Evolutionary conservation across 2,329 filamentous ascomycete genomes (phyloP), one percentile per base, ranked within the genome.

Genomic region (Claviceps maximensis): DNA sequence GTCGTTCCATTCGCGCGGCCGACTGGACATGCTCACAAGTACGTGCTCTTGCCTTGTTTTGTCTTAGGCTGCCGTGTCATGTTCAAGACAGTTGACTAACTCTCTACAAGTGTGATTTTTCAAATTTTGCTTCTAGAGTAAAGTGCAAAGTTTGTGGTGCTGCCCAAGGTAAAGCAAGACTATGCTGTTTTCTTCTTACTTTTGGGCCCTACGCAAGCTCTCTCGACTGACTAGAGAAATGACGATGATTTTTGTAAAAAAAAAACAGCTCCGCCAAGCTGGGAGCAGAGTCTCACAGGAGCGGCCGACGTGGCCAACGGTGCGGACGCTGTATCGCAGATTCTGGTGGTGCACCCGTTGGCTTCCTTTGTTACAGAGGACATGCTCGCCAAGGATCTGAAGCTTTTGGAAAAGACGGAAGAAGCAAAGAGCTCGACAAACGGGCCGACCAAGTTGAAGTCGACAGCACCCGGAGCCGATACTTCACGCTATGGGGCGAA

Each of bases 291-390:
- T 47, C 62, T 77, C 5, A 76, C 74, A 21, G 74, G 74, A 31
- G 69, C 71, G 51, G 73, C 72, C 19, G 75, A 78, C 60, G 71
- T 73, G 29, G 70, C 71, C 19, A 74, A 77, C 59, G 72, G 73
- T 25, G 69, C 72, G 50, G 67, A 83, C 54, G 67, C 76, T 0
- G 78, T 83, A 1, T 89, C 86, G 1, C 87, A 89, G 58, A 89
- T 90, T 58, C 70, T 93, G 21, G 79, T 93, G 4, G 73, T 93
- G 25, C 82, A 86, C 55, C 83, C 83, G 8, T 70, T 94, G 7
- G 81, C 87, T 33, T 69, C 78, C 0, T 83, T 84, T 15, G 80
- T 88, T 6, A 85, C 77, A 7, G 87, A 91, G 66, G 80, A 86
- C 53, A 71, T 86, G 48, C 73, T 94, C 10, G 84, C 83, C 1